Evolutionary conservation across 2,329 filamentous ascomycete genomes (phyloP).

Genomic region (Botryosphaeria agaves): DNA sequence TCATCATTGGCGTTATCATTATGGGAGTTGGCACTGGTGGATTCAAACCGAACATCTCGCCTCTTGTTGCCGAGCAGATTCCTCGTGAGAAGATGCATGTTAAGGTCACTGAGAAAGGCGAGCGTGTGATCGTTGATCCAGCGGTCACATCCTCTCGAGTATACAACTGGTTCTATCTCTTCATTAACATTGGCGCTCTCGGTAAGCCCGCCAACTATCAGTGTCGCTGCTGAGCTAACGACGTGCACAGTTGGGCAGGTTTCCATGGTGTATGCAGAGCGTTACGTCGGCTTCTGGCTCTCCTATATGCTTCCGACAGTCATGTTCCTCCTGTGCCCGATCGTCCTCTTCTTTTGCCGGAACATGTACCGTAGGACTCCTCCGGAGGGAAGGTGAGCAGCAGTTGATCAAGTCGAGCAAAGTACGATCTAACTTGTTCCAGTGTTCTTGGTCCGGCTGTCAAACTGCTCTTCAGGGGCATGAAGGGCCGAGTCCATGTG

Average conservation of each 20-base stretch:
- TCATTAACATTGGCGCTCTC: slow-evolving; percentile 57
- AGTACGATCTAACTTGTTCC: no score
- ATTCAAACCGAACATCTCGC: slow-evolving; percentile 62
- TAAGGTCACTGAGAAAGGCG: slow-evolving; percentile 20
- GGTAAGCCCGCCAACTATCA: no score
- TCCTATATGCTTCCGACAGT: slow-evolving; percentile 44
- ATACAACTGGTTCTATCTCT: slow-evolving; percentile 50
- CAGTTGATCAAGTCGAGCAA: no score
- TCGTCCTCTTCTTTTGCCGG: slow-evolving; percentile 28
- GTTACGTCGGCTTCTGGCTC: slow-evolving; percentile 47
- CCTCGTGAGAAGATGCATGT: slow-evolving; percentile 22
- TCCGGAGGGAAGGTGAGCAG: slow-evolving; percentile 42
- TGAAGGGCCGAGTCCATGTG: no score
- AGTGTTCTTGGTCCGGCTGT: no score
- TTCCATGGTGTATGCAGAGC: slow-evolving; percentile 23
- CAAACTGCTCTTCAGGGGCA: no score
- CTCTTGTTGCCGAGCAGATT: slow-evolving; percentile 31
- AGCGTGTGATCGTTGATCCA: slow-evolving; percentile 28
- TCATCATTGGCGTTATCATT: slow-evolving; percentile 35
- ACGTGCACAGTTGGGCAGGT: not conserved
- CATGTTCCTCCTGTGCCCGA: slow-evolving; percentile 45
- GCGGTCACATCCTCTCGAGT: slow-evolving; percentile 30
- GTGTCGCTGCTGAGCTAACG: no score
- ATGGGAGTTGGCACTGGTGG: slow-evolving; percentile 63
- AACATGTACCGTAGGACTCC: slow-evolving; percentile 24